Conservation (phyloP, 2,329 filamentous ascomycete genomes). For the Colletotrichum limetticola region DNA sequence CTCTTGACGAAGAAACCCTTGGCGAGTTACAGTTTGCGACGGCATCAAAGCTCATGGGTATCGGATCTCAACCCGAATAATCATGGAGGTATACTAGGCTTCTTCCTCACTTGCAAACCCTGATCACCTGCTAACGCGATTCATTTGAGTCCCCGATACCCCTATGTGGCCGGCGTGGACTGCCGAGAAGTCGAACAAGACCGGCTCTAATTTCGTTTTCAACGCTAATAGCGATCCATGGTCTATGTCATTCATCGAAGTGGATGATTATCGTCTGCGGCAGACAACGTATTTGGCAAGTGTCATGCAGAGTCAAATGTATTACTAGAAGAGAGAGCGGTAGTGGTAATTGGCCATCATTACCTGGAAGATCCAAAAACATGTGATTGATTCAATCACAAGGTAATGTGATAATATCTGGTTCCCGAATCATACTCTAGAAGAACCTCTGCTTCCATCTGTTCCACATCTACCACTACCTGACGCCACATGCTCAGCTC, state of each 20-base stretch:
- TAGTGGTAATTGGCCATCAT: neutral
- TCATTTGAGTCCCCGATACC: neutral
- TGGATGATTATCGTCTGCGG: neutral
- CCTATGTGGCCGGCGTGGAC: neutral
- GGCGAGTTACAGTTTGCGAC: neutral
- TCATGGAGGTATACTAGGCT: neutral
- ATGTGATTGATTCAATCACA: neutral
- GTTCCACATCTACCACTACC: conserved; percentile 43
- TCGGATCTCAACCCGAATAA: neutral
- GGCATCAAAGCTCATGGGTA: neutral
- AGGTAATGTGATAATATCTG: conserved; percentile 51
- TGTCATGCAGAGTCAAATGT: neutral
- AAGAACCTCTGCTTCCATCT: conserved; percentile 54
- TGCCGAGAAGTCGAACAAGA: neutral
- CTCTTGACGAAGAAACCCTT: neutral
- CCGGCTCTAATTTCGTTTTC: neutral
- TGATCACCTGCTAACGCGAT: neutral
- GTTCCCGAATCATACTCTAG: conserved; percentile 55
- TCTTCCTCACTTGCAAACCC: neutral
- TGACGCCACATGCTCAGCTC: conserved; percentile 53
- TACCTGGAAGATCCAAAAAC: too few relatives aligned
- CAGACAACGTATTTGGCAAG: neutral
- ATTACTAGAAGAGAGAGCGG: neutral
- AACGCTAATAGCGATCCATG: neutral
- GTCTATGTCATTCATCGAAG: neutral